These are phyloP conservation scores for Turnera subulata DNA, from an alignment of 345 rosid species.

Conservation along the genomic window DNA sequence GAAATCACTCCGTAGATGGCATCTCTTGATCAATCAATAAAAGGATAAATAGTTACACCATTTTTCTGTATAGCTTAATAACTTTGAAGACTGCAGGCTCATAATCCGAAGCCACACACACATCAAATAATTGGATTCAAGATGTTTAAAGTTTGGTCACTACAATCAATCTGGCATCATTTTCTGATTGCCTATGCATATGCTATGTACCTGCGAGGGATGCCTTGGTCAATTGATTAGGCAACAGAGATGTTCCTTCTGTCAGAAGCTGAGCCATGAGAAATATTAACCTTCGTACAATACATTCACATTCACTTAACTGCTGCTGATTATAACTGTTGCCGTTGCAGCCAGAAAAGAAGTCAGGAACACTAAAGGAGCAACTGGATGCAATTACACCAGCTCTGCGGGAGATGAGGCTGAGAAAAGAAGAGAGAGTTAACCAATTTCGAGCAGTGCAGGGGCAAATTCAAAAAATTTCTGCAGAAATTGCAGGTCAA, in stretches of 20 bases:
- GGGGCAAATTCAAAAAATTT: conserved; percentile 76
- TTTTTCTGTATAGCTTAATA: too few species aligned
- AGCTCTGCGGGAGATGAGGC: conserved; percentile 78
- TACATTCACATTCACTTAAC: neutral
- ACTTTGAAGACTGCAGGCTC: too few species aligned
- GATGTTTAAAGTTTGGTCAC: too few species aligned
- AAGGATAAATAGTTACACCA: too few species aligned
- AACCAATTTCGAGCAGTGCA: conserved; percentile 70
- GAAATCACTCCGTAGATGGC: neutral
- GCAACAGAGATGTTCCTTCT: too few species aligned
- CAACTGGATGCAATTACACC: conserved; percentile 93
- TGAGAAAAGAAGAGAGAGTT: conserved; percentile 81
- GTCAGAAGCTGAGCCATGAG: too few species aligned
- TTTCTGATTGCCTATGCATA: neutral
- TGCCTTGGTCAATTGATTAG: too few species aligned
- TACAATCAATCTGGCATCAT: neutral
- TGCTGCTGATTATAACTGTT: neutral
- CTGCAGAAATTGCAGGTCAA: conserved; percentile 83
- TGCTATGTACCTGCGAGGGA: too few species aligned
- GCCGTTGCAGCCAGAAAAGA: conserved; percentile 76
- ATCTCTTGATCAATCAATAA: too few species aligned
- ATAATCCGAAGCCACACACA: neutral
- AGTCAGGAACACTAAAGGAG: conserved; percentile 73
- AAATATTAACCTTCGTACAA: too few species aligned
- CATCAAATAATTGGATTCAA: neutral